A percentile compares a stretch with the other conserved stretches of the same genome.
phyloP scores from a whole-genome alignment of 164 flowering plant species.

The Akebia trifoliata region DNA sequence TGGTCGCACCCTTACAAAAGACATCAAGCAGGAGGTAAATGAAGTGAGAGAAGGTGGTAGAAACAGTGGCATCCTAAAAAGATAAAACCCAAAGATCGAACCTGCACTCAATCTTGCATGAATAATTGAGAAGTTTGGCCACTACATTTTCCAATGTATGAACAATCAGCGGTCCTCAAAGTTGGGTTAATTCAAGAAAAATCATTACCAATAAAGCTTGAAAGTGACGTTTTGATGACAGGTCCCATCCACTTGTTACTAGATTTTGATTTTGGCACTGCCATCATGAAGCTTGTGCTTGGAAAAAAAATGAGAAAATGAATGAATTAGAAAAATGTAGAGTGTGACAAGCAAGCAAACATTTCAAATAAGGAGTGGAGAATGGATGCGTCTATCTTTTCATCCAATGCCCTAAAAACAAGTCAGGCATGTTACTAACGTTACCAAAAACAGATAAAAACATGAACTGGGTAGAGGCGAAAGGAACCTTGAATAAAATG shows the following conservation, averaged over 20 bases:
- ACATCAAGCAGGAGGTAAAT: not conserved
- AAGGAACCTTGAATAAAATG: too few relatives aligned
- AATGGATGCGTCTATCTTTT: too few relatives aligned
- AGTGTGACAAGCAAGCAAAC: too few relatives aligned
- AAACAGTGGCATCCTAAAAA: too few relatives aligned
- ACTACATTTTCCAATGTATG: slow-evolving; percentile 38
- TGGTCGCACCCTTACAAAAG: slow-evolving; percentile 44
- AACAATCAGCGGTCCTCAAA: not conserved
- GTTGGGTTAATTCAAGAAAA: not conserved
- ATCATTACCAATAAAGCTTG: slow-evolving; percentile 78
- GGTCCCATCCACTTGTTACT: slow-evolving; percentile 65
- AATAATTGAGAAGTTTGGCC: slow-evolving; percentile 86
- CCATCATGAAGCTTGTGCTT: slow-evolving; percentile 21
- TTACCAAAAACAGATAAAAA: too few relatives aligned
- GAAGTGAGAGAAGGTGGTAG: not conserved
- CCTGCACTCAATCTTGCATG: slow-evolving; percentile 88
- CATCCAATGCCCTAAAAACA: too few relatives aligned
- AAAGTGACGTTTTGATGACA: slow-evolving; percentile 66
- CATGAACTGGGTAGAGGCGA: too few relatives aligned
- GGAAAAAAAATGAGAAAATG: slow-evolving; percentile 9
- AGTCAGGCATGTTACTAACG: too few relatives aligned
- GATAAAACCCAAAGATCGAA: slow-evolving; percentile 11
- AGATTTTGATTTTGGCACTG: slow-evolving; percentile 33
- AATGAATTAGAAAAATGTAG: too few relatives aligned
- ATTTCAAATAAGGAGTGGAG: too few relatives aligned